Evolutionary conservation across 179 eudicot species (phyloP), one percentile per base, ranked within the genome.

Genomic region (Vitellaria paradoxa): DNA sequence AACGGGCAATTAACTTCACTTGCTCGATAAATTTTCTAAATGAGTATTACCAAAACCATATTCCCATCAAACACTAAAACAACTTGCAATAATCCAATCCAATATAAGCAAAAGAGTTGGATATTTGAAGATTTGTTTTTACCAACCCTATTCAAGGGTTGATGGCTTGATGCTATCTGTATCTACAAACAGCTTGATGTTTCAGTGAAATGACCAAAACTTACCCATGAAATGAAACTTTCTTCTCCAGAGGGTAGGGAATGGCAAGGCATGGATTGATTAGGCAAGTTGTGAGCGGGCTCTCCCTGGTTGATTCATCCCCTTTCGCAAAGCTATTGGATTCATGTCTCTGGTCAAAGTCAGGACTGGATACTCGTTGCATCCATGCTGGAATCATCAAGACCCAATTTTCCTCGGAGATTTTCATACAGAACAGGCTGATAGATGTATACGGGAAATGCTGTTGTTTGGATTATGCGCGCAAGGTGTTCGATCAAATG

Each of bases 351-450:
- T 77, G 69, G 53, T 84, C 91, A 30, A 92, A 86, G 78, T 88
- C 93, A 0, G 42, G 85, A 14, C 75, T 72, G 8, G 84, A 80
- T 73, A 83, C 78, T 3, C 82, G 83, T 21, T 78, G 84, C 9
- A 72, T 88, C 30, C 97, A 92, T 76, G 93, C 88, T 21, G 80
- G 72, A 5, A 80, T 92, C 50, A 70, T 89, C 70, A 88, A 91
- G 59, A 52, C 97, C 76, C 93, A 77, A 17, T 92, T 91, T 24
- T 70, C 53, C 7, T 45, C 81, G 6, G 97, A 92, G 81, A 73
- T 86, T 52, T 92, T 87, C 78, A 92, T 92, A 66, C 87, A 89
- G 75, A 92, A 92, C 76, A 84, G 93, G 74, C 81, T 92, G 63
- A 88, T 91, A 30, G 37, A 30, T 30, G 37, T 30, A 30, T 91